Percentiles rank a stretch among this genome's conserved stretches.
These are phyloP conservation scores for Globisporangium yorkense DNA, from an alignment of 352 stramenopile genomes.

Conservation along the genomic window DNA sequence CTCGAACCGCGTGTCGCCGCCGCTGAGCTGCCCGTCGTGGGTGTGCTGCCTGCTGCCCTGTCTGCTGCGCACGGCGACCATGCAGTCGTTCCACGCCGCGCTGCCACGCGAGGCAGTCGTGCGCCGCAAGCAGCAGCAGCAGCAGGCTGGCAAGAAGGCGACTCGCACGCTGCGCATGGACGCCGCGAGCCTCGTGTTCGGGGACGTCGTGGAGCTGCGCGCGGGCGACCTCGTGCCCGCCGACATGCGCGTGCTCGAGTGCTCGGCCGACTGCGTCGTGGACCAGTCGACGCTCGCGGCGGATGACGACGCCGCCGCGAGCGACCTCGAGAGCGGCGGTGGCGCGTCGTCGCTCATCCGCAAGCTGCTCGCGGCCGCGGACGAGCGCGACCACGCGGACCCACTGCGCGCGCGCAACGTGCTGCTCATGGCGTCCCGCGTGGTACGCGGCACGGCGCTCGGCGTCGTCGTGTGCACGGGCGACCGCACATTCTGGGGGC, in stretches of 20 bases:
- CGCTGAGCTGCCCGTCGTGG: conserved; percentile 92
- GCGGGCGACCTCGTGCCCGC: conserved; percentile 87
- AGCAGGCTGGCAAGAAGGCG: conserved; percentile 17
- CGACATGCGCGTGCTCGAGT: conserved; percentile 80
- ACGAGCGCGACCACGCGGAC: conserved; percentile 6
- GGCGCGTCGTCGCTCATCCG: conserved; percentile 13
- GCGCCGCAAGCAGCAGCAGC: conserved; percentile 28
- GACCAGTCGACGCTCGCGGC: conserved; percentile 49
- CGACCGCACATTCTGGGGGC: conserved; percentile 66
- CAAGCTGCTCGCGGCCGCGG: conserved; percentile 31
- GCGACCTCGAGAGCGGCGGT: conserved; percentile 17
- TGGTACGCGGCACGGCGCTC: conserved; percentile 48
- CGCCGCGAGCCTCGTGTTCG: conserved; percentile 83
- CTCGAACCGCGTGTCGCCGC: conserved; percentile 87
- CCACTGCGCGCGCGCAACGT: conserved; percentile 53
- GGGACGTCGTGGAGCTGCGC: conserved; percentile 90
- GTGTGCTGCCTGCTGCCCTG: conserved; percentile 92
- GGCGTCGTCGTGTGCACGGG: conserved; percentile 71
- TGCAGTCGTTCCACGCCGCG: conserved; percentile 85
- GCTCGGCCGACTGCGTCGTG: conserved; percentile 69
- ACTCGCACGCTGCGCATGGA: conserved; percentile 88
- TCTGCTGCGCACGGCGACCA: conserved; percentile 86
- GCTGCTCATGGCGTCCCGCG: conserved; percentile 55
- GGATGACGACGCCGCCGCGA: conserved; percentile 15
- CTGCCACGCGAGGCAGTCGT: conserved; percentile 90